These are phyloP conservation scores for Salvia splendens DNA, from an alignment of 257 asterid species.

Conservation along the genomic window DNA sequence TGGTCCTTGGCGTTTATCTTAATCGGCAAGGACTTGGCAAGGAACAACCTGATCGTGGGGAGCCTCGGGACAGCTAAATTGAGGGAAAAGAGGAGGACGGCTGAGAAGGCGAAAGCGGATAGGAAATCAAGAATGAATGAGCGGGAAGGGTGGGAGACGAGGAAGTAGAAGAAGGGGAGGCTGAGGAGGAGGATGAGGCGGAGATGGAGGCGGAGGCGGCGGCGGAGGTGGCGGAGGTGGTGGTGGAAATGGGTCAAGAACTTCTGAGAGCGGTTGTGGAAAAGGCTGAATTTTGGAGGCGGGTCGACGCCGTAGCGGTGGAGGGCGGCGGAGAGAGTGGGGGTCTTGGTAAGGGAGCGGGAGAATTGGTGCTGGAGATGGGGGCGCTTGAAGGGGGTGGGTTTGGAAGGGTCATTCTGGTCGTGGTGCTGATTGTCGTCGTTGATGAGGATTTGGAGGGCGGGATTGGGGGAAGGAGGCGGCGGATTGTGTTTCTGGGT, in stretches of 20 bases:
- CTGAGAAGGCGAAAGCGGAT: constrained; percentile 86
- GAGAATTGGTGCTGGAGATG: constrained; percentile 57
- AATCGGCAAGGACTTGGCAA: constrained; percentile 70
- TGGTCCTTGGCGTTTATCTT: constrained; percentile 54
- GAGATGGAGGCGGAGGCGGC: constrained; percentile 71
- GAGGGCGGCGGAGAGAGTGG: constrained; percentile 59
- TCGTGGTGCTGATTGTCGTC: constrained; percentile 45
- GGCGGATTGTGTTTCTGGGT: constrained; percentile 58
- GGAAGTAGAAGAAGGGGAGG: constrained; percentile 76
- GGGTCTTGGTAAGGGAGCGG: constrained; percentile 53
- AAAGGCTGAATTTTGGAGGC: constrained; percentile 41
- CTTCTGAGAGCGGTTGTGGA: constrained; percentile 48
- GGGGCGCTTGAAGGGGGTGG: constrained; percentile 76
- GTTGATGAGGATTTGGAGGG: constrained; percentile 57
- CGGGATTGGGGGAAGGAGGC: constrained; percentile 36
- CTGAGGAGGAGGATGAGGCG: constrained; percentile 69
- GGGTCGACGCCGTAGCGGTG: constrained; percentile 51
- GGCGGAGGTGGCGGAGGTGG: constrained; percentile 68
- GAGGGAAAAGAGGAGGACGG: constrained; percentile 75
- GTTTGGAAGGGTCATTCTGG: constrained; percentile 60
- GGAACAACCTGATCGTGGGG: constrained; percentile 69
- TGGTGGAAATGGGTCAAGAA: constrained; percentile 62
- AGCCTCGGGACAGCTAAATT: constrained; percentile 84
- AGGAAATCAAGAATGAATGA: constrained; percentile 83
- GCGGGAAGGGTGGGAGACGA: constrained; percentile 85